Evolutionary conservation across 2,329 filamentous ascomycete genomes (phyloP).

Genomic region (Epichloe uncinata): DNA sequence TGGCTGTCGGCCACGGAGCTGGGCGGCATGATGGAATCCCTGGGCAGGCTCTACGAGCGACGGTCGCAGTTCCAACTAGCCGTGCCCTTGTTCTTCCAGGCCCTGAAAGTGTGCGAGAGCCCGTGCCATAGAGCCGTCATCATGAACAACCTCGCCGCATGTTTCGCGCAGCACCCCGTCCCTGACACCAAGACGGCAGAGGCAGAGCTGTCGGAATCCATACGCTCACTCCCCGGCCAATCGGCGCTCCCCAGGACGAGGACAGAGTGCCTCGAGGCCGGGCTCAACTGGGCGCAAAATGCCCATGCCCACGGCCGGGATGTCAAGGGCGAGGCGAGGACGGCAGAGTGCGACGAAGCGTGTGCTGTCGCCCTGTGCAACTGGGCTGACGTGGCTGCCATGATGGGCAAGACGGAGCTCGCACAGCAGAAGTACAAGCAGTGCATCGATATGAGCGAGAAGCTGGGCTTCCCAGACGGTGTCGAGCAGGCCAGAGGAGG

Average conservation of each 20-base stretch:
- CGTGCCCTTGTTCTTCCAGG: slow-evolving; percentile 75
- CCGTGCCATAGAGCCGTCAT: slow-evolving; percentile 70
- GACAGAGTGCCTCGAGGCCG: slow-evolving; percentile 52
- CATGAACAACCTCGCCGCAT: slow-evolving; percentile 73
- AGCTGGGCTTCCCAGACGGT: slow-evolving; percentile 38
- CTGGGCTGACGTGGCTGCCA: slow-evolving; percentile 69
- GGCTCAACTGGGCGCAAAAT: slow-evolving; percentile 66
- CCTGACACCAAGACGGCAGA: slow-evolving; percentile 16
- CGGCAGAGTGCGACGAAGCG: slow-evolving; percentile 68
- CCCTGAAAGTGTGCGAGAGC: slow-evolving; percentile 51
- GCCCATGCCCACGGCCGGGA: slow-evolving; percentile 53
- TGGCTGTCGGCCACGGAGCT: slow-evolving; percentile 62
- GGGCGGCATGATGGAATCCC: slow-evolving; percentile 60
- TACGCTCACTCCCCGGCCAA: slow-evolving; percentile 14
- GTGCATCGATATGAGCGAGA: slow-evolving; percentile 47
- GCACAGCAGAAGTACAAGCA: slow-evolving; percentile 58
- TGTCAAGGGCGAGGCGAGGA: slow-evolving; percentile 52
- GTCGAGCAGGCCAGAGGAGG: slow-evolving; percentile 39
- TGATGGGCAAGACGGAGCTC: slow-evolving; percentile 51
- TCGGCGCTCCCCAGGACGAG: slow-evolving; percentile 31
- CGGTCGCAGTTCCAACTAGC: slow-evolving; percentile 68
- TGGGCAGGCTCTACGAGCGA: slow-evolving; percentile 64
- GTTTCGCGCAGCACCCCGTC: slow-evolving; percentile 54
- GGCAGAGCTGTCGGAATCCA: slow-evolving; percentile 15
- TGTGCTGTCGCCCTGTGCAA: slow-evolving; percentile 80